phyloP scores from a whole-genome alignment of 176 grass and related monocot species.

The Carex myosuroides region DNA sequence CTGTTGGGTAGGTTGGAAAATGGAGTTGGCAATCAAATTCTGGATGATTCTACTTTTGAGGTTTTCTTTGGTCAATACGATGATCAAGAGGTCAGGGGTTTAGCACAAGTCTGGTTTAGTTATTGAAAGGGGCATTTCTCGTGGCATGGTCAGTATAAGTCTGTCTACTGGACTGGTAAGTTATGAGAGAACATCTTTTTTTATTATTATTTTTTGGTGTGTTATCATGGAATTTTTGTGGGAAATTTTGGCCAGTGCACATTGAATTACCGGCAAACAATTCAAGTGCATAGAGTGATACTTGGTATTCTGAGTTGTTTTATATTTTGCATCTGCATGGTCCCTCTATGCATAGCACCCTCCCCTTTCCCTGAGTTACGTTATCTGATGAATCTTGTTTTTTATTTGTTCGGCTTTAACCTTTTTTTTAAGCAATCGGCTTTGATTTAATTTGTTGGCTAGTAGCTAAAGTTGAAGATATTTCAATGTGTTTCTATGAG shows the following conservation, averaged over 20 bases:
- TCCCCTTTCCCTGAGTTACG: neutral
- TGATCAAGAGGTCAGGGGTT: neutral
- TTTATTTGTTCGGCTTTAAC: too few species aligned
- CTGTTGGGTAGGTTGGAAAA: neutral
- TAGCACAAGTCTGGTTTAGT: neutral
- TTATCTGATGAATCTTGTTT: too few species aligned
- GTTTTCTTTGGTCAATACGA: neutral
- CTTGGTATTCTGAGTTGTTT: neutral
- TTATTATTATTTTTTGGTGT: neutral
- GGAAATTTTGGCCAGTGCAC: slow-evolving; percentile 9
- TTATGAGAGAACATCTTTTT: neutral
- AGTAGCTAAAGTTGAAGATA: too few species aligned
- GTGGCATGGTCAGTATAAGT: neutral
- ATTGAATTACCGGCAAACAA: slow-evolving; percentile 7
- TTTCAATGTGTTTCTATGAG: too few species aligned
- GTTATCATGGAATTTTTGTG: neutral
- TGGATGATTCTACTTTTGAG: neutral
- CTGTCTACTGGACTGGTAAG: neutral
- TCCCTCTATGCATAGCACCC: neutral
- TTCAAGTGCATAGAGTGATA: neutral
- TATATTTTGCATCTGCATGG: neutral
- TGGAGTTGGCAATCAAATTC: neutral
- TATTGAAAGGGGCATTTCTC: neutral
- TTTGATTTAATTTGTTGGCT: too few species aligned
- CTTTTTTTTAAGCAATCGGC: too few species aligned